These are phyloP conservation scores for Fusarium concolor DNA, from an alignment of 2,329 filamentous ascomycete genomes.

Conservation along the genomic window DNA sequence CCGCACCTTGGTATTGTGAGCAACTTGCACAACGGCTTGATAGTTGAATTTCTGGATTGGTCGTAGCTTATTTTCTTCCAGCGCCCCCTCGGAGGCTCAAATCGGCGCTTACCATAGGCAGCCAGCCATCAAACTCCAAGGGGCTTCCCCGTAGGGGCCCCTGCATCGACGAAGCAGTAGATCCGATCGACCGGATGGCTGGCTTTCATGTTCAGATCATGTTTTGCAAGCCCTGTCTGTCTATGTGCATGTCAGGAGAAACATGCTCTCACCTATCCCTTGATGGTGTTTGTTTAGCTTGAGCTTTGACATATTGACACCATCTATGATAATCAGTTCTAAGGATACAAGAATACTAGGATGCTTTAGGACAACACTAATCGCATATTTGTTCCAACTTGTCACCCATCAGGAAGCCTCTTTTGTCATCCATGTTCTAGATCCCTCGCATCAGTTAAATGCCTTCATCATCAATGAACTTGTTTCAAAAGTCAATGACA, in stretches of 20 bases:
- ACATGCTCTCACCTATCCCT: not conserved
- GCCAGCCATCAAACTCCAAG: slow-evolving; percentile 29
- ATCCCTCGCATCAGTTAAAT: slow-evolving; percentile 1
- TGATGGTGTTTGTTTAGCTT: not conserved
- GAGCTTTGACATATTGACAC: not conserved
- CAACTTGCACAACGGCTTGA: not conserved
- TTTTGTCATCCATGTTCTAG: slow-evolving; percentile 23
- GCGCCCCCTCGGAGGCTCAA: slow-evolving; percentile 38
- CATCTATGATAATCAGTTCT: not conserved
- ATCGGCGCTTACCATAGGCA: slow-evolving; percentile 39
- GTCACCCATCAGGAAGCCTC: not conserved
- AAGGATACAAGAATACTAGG: not conserved
- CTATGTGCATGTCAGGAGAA: not conserved
- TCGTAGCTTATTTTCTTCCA: slow-evolving; percentile 9
- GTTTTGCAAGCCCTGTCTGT: slow-evolving; percentile 15
- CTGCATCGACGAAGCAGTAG: slow-evolving; percentile 30
- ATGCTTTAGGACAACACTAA: not conserved
- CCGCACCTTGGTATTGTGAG: slow-evolving; percentile 6
- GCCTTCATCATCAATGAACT: not conserved
- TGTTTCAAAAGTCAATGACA: not conserved
- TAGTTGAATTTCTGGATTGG: slow-evolving; percentile 10
- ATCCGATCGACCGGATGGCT: slow-evolving; percentile 43
- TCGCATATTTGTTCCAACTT: not conserved
- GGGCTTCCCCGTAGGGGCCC: slow-evolving; percentile 29
- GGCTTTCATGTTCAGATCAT: slow-evolving; percentile 26